phyloP scores from a whole-genome alignment of 257 asterid genomes.

The Orobanche coerulescens region DNA sequence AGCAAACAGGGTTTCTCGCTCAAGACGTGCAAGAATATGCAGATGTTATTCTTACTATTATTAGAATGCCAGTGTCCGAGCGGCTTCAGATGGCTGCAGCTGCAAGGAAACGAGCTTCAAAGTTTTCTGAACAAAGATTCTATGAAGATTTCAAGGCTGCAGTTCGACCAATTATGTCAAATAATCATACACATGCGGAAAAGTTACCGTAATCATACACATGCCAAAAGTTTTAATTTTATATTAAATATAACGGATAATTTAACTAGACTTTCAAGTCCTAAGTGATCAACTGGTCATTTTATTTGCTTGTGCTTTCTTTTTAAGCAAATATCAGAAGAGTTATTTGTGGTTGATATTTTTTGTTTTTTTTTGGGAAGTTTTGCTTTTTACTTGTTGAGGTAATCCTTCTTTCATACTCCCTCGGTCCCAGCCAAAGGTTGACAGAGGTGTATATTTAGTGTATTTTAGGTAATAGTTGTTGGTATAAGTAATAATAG shows the following conservation, averaged over 20 bases:
- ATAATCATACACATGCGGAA: conserved; percentile 19
- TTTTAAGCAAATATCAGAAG: background rate
- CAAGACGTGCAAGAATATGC: conserved; percentile 63
- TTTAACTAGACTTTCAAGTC: background rate
- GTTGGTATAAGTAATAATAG: too few relatives aligned
- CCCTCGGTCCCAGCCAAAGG: too few relatives aligned
- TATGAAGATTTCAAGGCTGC: conserved; percentile 76
- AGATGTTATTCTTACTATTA: conserved; percentile 49
- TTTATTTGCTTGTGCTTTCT: background rate
- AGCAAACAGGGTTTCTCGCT: conserved; percentile 79
- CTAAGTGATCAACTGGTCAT: background rate
- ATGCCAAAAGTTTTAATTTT: conserved; percentile 2
- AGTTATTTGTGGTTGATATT: too few relatives aligned
- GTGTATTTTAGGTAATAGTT: too few relatives aligned
- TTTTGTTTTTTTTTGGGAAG: too few relatives aligned
- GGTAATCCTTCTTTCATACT: too few relatives aligned
- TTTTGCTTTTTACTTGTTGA: too few relatives aligned
- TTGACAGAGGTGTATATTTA: too few relatives aligned
- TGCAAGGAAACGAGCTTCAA: conserved; percentile 72
- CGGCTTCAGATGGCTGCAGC: conserved; percentile 72
- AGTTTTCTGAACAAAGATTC: conserved; percentile 72
- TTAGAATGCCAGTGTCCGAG: conserved; percentile 51
- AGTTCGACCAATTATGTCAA: conserved; percentile 37
- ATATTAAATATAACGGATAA: background rate
- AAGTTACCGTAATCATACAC: background rate